phyloP scores from a whole-genome alignment of 345 rosid species.

The Combretum micranthum region DNA sequence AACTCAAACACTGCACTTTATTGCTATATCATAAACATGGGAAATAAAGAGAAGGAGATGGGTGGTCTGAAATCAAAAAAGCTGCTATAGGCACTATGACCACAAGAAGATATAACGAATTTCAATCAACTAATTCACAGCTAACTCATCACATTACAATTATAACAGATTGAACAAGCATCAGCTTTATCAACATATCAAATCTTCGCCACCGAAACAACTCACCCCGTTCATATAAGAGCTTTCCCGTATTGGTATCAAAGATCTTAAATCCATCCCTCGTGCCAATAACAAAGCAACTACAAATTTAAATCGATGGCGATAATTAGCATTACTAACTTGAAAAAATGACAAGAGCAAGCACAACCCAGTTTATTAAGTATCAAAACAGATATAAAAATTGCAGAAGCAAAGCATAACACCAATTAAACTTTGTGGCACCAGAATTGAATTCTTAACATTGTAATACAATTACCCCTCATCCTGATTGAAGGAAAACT shows the following conservation, averaged over 20 bases:
- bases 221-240: slow-evolving; percentile 75
- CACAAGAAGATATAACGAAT: not conserved
- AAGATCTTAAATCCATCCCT: slow-evolving; percentile 66
- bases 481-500: not conserved
- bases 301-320: slow-evolving; percentile 12
- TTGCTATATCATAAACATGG: too few species aligned
- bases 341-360: not conserved
- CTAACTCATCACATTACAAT: too few species aligned
- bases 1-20: too few species aligned
- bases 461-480: not conserved
- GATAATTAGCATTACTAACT: slow-evolving; percentile 1
- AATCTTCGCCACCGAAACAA: not conserved
- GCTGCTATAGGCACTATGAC: too few species aligned
- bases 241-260: slow-evolving; percentile 75
- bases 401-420: not conserved
- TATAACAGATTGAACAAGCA: too few species aligned
- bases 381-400: not conserved
- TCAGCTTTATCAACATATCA: too few species aligned
- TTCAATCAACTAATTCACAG: not conserved
- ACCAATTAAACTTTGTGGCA: not conserved
- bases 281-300: slow-evolving; percentile 71
- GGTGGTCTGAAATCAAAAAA: too few species aligned
- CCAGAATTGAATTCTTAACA: not conserved
- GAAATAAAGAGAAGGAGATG: too few species aligned
- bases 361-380: not conserved